Evolutionary conservation across 345 rosid genomes (phyloP).

Genomic region (Populus alba): DNA sequence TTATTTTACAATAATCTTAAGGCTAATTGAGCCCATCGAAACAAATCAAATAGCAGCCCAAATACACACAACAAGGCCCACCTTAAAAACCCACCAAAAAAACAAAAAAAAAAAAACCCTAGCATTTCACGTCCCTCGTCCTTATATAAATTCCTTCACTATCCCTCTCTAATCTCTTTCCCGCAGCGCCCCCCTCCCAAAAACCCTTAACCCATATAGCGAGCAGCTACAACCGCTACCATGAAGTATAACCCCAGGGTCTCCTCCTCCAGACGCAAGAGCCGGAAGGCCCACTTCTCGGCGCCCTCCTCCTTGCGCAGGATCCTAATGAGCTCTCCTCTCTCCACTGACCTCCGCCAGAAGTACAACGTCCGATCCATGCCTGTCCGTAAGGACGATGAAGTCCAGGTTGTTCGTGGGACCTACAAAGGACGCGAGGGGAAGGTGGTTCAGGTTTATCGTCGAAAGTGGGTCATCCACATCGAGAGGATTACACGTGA

Average conservation of each 20-base stretch:
- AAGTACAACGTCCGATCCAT: conserved; percentile 79
- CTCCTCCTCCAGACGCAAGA: conserved; percentile 73
- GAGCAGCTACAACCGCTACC: not conserved
- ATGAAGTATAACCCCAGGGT: conserved; percentile 84
- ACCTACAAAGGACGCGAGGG: conserved; percentile 84
- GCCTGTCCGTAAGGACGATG: conserved; percentile 82
- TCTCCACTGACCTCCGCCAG: conserved; percentile 65
- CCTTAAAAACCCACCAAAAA: not conserved
- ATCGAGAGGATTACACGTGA: conserved; percentile 74
- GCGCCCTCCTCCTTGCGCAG: conserved; percentile 74
- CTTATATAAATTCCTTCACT: not conserved
- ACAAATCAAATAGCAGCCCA: not conserved
- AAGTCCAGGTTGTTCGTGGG: conserved; percentile 77
- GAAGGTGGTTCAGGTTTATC: conserved; percentile 73
- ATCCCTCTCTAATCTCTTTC: not conserved
- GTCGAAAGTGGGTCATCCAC: conserved; percentile 83
- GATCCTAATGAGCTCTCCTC: conserved; percentile 66
- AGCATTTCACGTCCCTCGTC: not conserved
- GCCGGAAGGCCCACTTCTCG: conserved; percentile 73
- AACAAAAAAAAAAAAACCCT: not conserved
- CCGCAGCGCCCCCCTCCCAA: not conserved
- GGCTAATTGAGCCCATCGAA: not conserved
- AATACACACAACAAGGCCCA: not conserved
- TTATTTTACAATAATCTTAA: no score
- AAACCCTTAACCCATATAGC: conserved; percentile 1